These are phyloP conservation scores for Gymnopilus dilepis DNA, from an alignment of 768 basidiomycete genomes.

Conservation along the genomic window DNA sequence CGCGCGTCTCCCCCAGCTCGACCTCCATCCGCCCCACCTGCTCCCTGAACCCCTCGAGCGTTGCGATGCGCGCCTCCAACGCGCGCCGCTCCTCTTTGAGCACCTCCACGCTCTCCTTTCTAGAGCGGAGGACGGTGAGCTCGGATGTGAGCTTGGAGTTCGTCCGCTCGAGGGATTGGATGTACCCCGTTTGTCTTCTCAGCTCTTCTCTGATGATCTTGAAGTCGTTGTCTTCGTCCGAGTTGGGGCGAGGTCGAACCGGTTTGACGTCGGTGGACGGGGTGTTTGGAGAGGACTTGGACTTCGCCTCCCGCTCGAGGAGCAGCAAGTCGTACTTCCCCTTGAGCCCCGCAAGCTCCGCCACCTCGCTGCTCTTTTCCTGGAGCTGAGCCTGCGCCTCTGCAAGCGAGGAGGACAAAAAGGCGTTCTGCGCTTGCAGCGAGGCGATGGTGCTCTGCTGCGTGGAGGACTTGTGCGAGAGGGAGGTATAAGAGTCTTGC, in stretches of 20 bases:
- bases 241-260: no score
- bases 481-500: slow-evolving; percentile 54
- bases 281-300: no score
- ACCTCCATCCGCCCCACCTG: slow-evolving; percentile 60
- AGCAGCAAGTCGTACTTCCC: no score
- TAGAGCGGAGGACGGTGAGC: slow-evolving; percentile 54
- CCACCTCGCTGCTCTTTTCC: no score
- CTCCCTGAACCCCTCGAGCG: slow-evolving; percentile 53
- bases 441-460: slow-evolving; percentile 59
- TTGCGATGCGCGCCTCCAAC: no score
- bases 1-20: slow-evolving; percentile 67
- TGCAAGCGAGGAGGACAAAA: slow-evolving; percentile 54
- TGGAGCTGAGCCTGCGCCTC: no score
- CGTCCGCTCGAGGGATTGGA: slow-evolving; percentile 24
- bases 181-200: no score
- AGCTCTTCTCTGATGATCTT: no score
- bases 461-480: slow-evolving; percentile 53
- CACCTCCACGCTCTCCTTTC: slow-evolving; percentile 68
- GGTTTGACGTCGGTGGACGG: no score
- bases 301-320: no score
- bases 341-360: no score
- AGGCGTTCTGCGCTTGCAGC: slow-evolving; percentile 47
- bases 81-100: slow-evolving; percentile 75
- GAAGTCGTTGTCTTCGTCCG: no score
- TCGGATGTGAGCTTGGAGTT: slow-evolving; percentile 39